Evolutionary conservation across 192 early-diverging fungal genomes (phyloP).

Genomic region (Coemansia sp.): DNA sequence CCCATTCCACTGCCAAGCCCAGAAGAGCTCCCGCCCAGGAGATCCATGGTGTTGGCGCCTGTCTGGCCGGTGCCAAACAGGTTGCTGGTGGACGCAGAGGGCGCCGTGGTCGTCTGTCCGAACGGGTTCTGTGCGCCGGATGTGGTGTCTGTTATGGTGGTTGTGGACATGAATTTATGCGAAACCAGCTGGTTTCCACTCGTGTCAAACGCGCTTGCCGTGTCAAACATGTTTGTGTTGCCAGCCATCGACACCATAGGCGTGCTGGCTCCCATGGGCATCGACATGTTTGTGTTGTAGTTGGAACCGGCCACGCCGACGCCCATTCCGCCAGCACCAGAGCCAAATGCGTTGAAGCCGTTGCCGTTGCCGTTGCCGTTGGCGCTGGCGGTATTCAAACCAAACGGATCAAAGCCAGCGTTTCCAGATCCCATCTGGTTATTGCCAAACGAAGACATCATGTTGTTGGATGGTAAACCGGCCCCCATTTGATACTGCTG

Average conservation of each 20-base stretch:
- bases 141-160: slow-evolving; percentile 15
- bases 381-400: slow-evolving; percentile 11
- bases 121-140: slow-evolving; percentile 26
- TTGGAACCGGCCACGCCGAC: slow-evolving; percentile 11
- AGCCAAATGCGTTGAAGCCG: slow-evolving; percentile 6
- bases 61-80: slow-evolving; percentile 17
- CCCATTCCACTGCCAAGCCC: not conserved
- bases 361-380: slow-evolving; percentile 9
- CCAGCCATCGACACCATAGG: slow-evolving; percentile 9
- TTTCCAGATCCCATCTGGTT: slow-evolving; percentile 22
- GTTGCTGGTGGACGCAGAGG: slow-evolving; percentile 16
- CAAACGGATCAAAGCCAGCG: slow-evolving; percentile 51
- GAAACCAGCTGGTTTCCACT: slow-evolving; percentile 42
- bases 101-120: slow-evolving; percentile 28
- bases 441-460: slow-evolving; percentile 29
- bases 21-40: slow-evolving; percentile 13
- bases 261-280: slow-evolving; percentile 10
- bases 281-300: slow-evolving; percentile 17
- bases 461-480: slow-evolving; percentile 26
- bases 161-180: slow-evolving; percentile 29
- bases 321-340: slow-evolving; percentile 1
- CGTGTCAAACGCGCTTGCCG: slow-evolving; percentile 20
- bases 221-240: slow-evolving; percentile 22
- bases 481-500: slow-evolving; percentile 36
- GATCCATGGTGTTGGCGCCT: slow-evolving; percentile 9